Conservation (phyloP, 2,329 filamentous ascomycete genomes). For the Hymenoscyphus repandus region DNA sequence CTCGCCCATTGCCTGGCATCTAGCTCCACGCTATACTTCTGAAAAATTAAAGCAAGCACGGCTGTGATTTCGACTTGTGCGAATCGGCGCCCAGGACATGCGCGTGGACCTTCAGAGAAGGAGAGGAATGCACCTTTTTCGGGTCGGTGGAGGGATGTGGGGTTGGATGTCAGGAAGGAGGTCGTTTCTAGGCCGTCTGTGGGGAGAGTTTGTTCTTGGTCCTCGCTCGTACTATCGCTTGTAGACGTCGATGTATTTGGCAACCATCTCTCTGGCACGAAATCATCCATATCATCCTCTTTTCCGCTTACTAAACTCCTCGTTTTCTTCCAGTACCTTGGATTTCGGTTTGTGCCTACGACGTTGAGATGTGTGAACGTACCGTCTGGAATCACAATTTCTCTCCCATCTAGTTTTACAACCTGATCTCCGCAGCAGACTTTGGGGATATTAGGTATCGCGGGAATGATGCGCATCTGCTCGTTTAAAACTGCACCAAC, state of each 20-base stretch:
- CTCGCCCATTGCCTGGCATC: constrained; percentile 27
- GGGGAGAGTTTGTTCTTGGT: constrained; percentile 1
- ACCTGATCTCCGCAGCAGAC: constrained; percentile 18
- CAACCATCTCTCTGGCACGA: constrained; percentile 54
- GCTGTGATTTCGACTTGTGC: constrained; percentile 33
- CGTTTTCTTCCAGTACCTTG: constrained; percentile 46
- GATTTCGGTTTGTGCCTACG: constrained; percentile 45
- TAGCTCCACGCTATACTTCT: constrained; percentile 25
- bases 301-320: neutral
- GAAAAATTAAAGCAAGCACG: constrained; percentile 26
- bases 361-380: constrained; percentile 41
- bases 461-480: constrained; percentile 48
- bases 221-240: neutral
- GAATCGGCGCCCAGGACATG: constrained; percentile 33
- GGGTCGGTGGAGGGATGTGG: constrained; percentile 23
- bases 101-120: constrained; percentile 35
- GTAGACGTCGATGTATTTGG: neutral
- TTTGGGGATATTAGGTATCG: constrained; percentile 51
- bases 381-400: constrained; percentile 18
- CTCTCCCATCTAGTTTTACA: constrained; percentile 14
- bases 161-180: constrained; percentile 8
- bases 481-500: constrained; percentile 39
- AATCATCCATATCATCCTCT: constrained; percentile 32
- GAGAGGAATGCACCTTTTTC: constrained; percentile 30
- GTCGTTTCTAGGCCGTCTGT: constrained; percentile 3